Evolutionary conservation across 441 rosid species (phyloP).

Genomic region (Populus hybrid): DNA sequence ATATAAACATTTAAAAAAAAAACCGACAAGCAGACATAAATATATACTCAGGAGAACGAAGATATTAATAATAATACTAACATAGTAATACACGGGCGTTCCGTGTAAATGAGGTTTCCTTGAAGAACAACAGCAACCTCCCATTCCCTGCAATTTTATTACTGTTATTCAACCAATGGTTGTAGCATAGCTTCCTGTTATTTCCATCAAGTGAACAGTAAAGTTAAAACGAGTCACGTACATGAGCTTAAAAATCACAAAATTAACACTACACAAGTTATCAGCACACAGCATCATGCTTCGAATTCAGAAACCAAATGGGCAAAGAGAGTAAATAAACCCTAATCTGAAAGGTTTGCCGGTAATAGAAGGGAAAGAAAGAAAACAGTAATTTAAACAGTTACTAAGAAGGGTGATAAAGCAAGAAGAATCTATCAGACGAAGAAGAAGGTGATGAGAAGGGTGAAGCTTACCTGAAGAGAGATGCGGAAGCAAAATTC

Average conservation of each 20-base stretch:
- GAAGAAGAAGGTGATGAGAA: not conserved
- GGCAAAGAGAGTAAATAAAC: constrained; percentile 12
- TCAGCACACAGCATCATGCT: not conserved
- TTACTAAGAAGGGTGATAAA: not conserved
- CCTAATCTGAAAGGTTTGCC: constrained; percentile 25
- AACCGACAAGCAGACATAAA: not conserved
- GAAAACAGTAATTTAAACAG: not conserved
- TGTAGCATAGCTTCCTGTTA: constrained; percentile 34
- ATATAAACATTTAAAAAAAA: constrained; percentile 1
- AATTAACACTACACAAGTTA: not conserved
- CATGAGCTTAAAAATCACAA: not conserved
- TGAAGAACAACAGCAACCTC: constrained; percentile 85
- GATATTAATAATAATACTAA: constrained; percentile 29
- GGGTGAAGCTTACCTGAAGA: not conserved
- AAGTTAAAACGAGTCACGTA: not conserved
- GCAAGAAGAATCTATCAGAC: not conserved
- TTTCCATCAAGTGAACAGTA: not conserved
- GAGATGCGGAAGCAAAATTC: not conserved
- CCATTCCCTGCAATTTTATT: constrained; percentile 49
- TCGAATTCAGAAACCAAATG: not conserved
- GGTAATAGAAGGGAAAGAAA: not conserved
- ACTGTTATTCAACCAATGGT: constrained; percentile 24
- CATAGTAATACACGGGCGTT: constrained; percentile 77
- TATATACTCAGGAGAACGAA: not conserved
- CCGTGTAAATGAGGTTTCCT: constrained; percentile 68